A percentile compares a stretch with the other conserved stretches of the same genome.
Conservation (phyloP, 2,329 filamentous ascomycete genomes). For the Laburnicola sp. region DNA sequence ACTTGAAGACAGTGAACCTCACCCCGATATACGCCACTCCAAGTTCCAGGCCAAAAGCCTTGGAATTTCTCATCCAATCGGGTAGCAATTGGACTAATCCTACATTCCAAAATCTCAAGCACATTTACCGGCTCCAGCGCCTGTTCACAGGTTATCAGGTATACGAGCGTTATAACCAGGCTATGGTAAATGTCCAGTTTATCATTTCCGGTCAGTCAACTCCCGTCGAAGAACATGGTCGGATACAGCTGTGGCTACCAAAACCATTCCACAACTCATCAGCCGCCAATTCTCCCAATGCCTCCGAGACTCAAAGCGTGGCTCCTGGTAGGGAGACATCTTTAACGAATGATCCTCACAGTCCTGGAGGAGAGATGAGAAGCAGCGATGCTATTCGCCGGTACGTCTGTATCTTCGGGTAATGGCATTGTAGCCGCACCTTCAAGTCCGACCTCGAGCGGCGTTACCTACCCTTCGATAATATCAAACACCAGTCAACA, state of each 20-base stretch:
- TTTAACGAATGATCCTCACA: neutral
- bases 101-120: neutral
- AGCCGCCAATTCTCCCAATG: neutral
- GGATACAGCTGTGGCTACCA: conserved; percentile 5
- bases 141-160: conserved; percentile 5
- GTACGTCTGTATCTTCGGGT: neutral
- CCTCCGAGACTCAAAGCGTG: neutral
- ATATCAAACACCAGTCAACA: neutral
- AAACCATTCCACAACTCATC: neutral
- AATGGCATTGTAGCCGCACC: neutral
- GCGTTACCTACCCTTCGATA: neutral
- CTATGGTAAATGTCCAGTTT: conserved; percentile 2
- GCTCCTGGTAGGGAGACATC: neutral
- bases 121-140: conserved; percentile 1
- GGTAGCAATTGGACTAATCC: neutral
- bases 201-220: neutral
- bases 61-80: neutral
- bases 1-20: neutral
- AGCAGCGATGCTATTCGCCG: neutral
- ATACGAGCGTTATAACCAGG: conserved; percentile 7
- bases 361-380: neutral
- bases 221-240: neutral
- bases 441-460: neutral
- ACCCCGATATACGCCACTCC: conserved; percentile 3
- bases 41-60: neutral